phyloP scores from a whole-genome alignment of 1,284 basidiomycete genomes.

The Exobasidium rhododendri region DNA sequence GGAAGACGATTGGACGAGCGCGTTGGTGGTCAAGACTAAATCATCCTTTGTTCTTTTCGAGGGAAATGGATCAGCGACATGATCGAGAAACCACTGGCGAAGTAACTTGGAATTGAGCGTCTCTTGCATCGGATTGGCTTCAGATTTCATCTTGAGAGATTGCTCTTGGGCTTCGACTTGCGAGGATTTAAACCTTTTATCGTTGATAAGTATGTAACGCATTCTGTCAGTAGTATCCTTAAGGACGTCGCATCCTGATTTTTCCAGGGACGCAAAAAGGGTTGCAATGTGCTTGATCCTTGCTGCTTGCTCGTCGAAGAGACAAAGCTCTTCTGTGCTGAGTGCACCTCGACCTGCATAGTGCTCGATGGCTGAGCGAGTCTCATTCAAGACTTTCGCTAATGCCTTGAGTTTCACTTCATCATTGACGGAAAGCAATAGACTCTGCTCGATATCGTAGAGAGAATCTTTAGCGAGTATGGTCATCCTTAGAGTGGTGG shows the following conservation, averaged over 20 bases:
- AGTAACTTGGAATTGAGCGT: constrained; percentile 28
- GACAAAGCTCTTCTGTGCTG: constrained; percentile 12
- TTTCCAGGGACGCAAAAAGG: not conserved
- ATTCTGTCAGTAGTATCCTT: not conserved
- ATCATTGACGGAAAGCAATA: too few species aligned
- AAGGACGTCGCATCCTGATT: not conserved
- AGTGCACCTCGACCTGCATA: not conserved
- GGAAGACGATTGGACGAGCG: not conserved
- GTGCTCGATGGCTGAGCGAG: not conserved
- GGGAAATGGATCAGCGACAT: constrained; percentile 42
- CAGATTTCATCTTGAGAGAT: not conserved
- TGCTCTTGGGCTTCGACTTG: not conserved
- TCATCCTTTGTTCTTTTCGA: constrained; percentile 28
- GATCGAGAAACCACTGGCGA: constrained; percentile 41
- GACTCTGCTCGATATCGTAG: too few species aligned
- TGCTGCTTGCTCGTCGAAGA: constrained; percentile 1
- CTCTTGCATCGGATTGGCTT: not conserved
- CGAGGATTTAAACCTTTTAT: not conserved
- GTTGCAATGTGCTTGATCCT: not conserved
- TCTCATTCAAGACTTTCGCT: not conserved
- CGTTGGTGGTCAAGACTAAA: constrained; percentile 32
- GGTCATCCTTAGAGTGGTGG: too few species aligned
- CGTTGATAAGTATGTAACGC: not conserved
- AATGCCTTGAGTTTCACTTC: too few species aligned
- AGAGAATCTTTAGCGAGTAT: too few species aligned